Evolutionary conservation across 768 basidiomycete genomes (phyloP).

Genomic region (Tephrocybe sp.): DNA sequence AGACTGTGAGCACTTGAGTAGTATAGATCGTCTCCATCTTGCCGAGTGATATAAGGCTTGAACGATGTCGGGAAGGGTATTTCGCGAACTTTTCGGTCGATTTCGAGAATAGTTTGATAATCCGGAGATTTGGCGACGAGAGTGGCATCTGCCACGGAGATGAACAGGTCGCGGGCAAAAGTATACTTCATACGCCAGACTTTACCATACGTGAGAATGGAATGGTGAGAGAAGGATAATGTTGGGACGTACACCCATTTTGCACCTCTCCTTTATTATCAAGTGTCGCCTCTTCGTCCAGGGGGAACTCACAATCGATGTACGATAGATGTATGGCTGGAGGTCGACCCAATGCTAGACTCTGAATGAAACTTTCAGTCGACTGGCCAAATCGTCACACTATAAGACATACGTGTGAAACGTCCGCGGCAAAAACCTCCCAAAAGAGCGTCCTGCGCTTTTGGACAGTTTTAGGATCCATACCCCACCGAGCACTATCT

Average conservation of each 20-base stretch:
- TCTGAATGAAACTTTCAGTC: conserved; percentile 29
- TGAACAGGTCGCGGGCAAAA: conserved; percentile 49
- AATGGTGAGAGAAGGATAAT: not conserved
- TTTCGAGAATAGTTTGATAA: conserved; percentile 46
- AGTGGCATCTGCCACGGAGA: conserved; percentile 44
- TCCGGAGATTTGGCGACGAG: conserved; percentile 45
- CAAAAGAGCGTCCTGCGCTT: conserved; percentile 35
- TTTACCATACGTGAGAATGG: conserved; percentile 19
- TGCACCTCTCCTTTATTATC: conserved; percentile 42
- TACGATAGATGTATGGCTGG: conserved; percentile 58
- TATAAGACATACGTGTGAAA: conserved; percentile 29
- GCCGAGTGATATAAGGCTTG: conserved; percentile 41
- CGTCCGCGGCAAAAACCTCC: conserved; percentile 38
- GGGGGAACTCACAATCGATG: conserved; percentile 59
- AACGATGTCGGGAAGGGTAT: conserved; percentile 43
- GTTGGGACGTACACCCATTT: conserved; percentile 44
- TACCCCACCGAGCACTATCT: conserved; percentile 38
- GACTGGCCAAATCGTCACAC: not conserved
- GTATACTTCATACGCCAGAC: conserved; percentile 59
- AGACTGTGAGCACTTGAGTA: conserved; percentile 49
- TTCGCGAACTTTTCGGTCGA: conserved; percentile 50
- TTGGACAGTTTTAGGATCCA: conserved; percentile 36
- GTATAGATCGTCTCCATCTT: conserved; percentile 46
- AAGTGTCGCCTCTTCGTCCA: conserved; percentile 49
- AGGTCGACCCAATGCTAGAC: conserved; percentile 56